Evolutionary conservation across 805 yeast species (phyloP).

Genomic region (Metschnikowia lunata): DNA sequence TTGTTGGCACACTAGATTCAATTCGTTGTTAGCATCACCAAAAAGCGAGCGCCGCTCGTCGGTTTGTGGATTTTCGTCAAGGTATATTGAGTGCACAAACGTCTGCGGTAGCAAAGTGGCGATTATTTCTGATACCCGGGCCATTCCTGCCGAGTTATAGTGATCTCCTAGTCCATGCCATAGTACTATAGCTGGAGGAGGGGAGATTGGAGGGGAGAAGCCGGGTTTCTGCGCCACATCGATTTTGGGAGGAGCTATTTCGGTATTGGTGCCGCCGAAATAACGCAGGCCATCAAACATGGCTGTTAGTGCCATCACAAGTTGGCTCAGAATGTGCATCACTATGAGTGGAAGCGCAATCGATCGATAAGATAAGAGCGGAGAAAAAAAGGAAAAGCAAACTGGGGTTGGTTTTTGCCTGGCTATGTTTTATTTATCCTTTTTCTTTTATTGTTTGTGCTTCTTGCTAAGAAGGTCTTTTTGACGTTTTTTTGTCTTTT

Average conservation of each 20-base stretch:
- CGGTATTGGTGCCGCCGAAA: not conserved
- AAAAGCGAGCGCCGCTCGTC: conserved; percentile 56
- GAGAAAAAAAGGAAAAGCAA: not conserved
- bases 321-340: conserved; percentile 6
- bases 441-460: no score
- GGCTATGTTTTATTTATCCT: no score
- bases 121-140: conserved; percentile 40
- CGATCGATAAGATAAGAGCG: not conserved
- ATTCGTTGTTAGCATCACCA: conserved; percentile 56
- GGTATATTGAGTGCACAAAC: conserved; percentile 48
- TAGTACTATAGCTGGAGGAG: conserved; percentile 47
- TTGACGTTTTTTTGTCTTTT: no score
- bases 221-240: not conserved
- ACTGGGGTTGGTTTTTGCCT: no score
- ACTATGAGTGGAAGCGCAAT: no score
- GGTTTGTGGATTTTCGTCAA: conserved; percentile 44
- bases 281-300: not conserved
- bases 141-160: conserved; percentile 58
- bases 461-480: no score
- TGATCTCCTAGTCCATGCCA: conserved; percentile 88
- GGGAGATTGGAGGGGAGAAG: no score
- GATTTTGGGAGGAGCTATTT: not conserved
- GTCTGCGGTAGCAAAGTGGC: conserved; percentile 45
- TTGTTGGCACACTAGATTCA: conserved; percentile 53
- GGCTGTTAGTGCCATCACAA: conserved; percentile 6